phyloP scores from a whole-genome alignment of 1,284 basidiomycete genomes.

The Puccinia brachypodii region DNA sequence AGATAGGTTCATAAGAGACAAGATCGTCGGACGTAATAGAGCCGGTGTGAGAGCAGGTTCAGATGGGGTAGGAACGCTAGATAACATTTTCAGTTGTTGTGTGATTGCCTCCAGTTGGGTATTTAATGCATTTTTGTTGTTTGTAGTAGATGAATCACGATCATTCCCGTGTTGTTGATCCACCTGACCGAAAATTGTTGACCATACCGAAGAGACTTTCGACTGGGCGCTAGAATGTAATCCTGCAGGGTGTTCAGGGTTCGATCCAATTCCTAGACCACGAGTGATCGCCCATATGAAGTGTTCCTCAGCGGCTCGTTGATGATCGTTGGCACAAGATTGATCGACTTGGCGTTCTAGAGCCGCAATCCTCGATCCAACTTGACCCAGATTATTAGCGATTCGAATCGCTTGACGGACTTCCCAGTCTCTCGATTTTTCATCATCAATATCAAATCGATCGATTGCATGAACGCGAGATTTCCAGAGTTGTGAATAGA shows the following conservation, averaged over 20 bases:
- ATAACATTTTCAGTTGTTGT: not conserved
- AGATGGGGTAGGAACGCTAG: not conserved
- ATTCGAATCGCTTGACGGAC: conserved; percentile 24
- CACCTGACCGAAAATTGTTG: not conserved
- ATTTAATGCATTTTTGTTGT: not conserved
- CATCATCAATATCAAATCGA: not conserved
- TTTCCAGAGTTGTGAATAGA: conserved; percentile 33
- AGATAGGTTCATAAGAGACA: conserved; percentile 21
- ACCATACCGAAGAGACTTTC: not conserved
- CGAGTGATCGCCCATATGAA: conserved; percentile 40
- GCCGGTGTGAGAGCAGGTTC: not conserved
- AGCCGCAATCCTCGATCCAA: conserved; percentile 27
- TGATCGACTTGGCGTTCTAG: not conserved
- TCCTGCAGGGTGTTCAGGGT: not conserved
- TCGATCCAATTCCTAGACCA: not conserved
- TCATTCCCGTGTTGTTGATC: not conserved
- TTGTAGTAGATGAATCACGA: not conserved
- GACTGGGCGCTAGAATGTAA: not conserved
- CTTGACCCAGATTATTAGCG: conserved; percentile 6
- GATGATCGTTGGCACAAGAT: not conserved
- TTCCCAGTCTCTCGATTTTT: conserved; percentile 17
- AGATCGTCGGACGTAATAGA: conserved; percentile 5
- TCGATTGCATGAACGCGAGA: conserved; percentile 3
- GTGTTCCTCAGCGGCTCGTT: conserved; percentile 18
- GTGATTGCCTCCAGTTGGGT: not conserved